Evolutionary conservation across 2,329 filamentous ascomycete genomes (phyloP), one percentile per base, ranked within the genome.

Genomic region (Epichloe festucae): DNA sequence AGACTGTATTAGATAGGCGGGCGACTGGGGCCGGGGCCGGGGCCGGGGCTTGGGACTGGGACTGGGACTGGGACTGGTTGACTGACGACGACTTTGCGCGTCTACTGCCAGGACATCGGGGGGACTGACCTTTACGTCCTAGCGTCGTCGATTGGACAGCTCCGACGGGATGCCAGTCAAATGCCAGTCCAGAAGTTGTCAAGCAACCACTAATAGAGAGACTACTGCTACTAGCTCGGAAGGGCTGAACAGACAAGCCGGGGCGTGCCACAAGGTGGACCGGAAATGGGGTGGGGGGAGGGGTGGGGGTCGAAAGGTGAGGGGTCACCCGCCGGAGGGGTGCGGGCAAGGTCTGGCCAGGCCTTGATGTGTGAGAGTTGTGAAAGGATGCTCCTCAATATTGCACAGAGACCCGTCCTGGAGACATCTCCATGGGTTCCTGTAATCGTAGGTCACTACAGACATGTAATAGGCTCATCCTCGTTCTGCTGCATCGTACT

Each of bases 161-260:
- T 53, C 48, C 52, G 57, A 62, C 64, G 58, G 62, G 62, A 63
- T 62, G 57, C 60, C 57, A 23, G 23, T 19, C 10, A 6, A 17
- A 63, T 62, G 57, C 60, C 57, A 23, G 23, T 19, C 10, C 14
- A 17, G 15, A 6, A 23, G 34, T 14, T 48, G 51, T 49, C 50
- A 35, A 50, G 44, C 21, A 50, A 53, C 51, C 51, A 51, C 52
- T 41, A 31, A 31, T 1, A 50, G 46, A 46, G 27, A 49, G 42
- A 52, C 52, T 54, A 54, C 49, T 54, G 53, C 54, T 60, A 59
- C 63, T 68, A 68, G 65, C 62, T 65, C 55, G 58, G 63, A 60
- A 68, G 64, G 66, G 66, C 66, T 68, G 66, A 68, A 64, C 55
- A 61, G 59, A 38, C 50, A 41, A 45, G 43, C 52, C 35, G 34